phyloP scores from a whole-genome alignment of 1,139 yeast genomes.

The Kluyveromyces marxianus region DNA sequence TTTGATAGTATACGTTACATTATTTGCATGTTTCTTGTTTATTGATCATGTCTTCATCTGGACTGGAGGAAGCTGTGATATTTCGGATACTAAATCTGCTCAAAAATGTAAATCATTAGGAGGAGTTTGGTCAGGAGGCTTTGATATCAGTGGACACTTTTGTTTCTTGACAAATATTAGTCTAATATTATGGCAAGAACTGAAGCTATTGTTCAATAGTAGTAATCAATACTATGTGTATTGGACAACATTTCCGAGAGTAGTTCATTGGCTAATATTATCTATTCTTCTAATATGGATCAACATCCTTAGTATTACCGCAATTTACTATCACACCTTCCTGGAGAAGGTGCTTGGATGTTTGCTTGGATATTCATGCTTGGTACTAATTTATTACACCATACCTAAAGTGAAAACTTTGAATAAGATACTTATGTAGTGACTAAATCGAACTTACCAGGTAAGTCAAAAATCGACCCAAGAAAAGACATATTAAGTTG shows the following conservation, averaged over 20 bases:
- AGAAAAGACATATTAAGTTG: slow-evolving; percentile 6
- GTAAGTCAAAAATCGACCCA: slow-evolving; percentile 16
- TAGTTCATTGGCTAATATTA: slow-evolving; percentile 10
- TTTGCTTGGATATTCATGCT: slow-evolving; percentile 38
- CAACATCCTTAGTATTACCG: slow-evolving; percentile 43
- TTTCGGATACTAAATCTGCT: slow-evolving; percentile 19
- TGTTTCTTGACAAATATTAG: slow-evolving; percentile 46
- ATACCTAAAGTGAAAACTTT: slow-evolving; percentile 17
- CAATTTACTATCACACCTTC: slow-evolving; percentile 55
- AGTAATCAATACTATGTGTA: slow-evolving; percentile 12
- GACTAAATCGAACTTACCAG: slow-evolving; percentile 9
- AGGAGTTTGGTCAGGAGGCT: slow-evolving; percentile 48
- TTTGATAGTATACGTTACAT: slow-evolving; percentile 20
- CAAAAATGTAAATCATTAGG: slow-evolving; percentile 22
- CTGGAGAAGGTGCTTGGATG: slow-evolving; percentile 50
- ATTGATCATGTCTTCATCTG: slow-evolving; percentile 31
- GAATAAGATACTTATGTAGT: slow-evolving; percentile 9
- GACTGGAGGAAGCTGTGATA: slow-evolving; percentile 33
- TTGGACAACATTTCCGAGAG: neutral
- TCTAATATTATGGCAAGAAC: slow-evolving; percentile 37
- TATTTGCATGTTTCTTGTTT: slow-evolving; percentile 22
- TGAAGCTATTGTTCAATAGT: slow-evolving; percentile 16
- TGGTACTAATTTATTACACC: slow-evolving; percentile 31
- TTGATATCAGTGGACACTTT: slow-evolving; percentile 60
- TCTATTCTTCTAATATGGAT: slow-evolving; percentile 36